These are phyloP conservation scores for Panaeolus papilionaceus DNA, from an alignment of 768 basidiomycete genomes.

Conservation along the genomic window DNA sequence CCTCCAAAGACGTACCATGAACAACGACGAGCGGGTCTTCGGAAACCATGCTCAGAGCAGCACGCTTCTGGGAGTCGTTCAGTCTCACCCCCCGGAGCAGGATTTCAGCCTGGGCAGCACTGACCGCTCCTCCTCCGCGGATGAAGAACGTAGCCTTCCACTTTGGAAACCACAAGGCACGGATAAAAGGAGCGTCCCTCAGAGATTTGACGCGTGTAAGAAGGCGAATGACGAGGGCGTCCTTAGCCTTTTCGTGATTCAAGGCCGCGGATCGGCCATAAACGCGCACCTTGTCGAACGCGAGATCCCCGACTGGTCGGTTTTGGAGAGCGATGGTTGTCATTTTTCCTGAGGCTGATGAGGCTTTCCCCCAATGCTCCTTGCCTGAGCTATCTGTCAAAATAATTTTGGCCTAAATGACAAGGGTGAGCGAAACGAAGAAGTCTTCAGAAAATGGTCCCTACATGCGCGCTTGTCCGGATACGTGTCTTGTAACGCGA, in stretches of 20 bases:
- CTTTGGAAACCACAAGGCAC: conserved; percentile 46
- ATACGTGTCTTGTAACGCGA: conserved; percentile 49
- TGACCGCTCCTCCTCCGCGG: background rate
- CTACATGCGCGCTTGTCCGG: conserved; percentile 42
- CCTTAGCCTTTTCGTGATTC: conserved; percentile 44
- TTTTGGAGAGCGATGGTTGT: conserved; percentile 39
- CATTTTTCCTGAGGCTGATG: conserved; percentile 37
- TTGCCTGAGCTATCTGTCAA: conserved; percentile 39
- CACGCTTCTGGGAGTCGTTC: conserved; percentile 45
- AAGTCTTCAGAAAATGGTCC: conserved; percentile 2
- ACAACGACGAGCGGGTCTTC: conserved; percentile 39
- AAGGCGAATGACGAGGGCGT: conserved; percentile 42
- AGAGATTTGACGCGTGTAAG: conserved; percentile 40
- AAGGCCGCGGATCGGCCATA: conserved; percentile 48
- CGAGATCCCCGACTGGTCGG: conserved; percentile 30
- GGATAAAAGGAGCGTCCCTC: conserved; percentile 39
- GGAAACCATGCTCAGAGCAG: conserved; percentile 43
- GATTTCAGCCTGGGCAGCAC: conserved; percentile 11
- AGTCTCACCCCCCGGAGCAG: conserved; percentile 23
- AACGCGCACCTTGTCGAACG: conserved; percentile 38
- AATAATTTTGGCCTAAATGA: conserved; percentile 39
- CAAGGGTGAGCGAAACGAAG: background rate
- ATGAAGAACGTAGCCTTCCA: conserved; percentile 22
- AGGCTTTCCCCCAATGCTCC: conserved; percentile 38
- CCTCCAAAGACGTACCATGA: conserved; percentile 38